Evolutionary conservation across 2,329 filamentous ascomycete species (phyloP), one percentile per base, ranked within the genome.

Genomic region (Madurella fahalii): DNA sequence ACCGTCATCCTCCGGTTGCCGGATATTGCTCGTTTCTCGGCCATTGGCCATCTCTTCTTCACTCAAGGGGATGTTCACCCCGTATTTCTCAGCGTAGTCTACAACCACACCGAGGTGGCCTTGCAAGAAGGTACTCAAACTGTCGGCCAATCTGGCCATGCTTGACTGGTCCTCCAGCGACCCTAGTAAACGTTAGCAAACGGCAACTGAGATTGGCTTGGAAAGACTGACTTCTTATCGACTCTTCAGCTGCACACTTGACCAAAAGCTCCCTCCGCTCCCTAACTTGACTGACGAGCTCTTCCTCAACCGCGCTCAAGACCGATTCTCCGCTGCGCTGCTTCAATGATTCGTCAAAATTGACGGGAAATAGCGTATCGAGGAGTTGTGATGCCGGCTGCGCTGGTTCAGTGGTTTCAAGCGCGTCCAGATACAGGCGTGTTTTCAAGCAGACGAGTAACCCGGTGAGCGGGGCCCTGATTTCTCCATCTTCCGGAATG

Each of bases 271-370:
- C 72, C 17, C 74, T 72, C 44, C 72, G 65, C 41, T 77, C 67
- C 20, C 75, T 71, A 3, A 79, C 63, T 9, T 68, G 68, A 48
- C 67, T 69, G 8, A 81, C 74, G 9, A 74, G 71, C 15, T 66
- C 64, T 55, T 82, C 77, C 56, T 83, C 80, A 11, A 70, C 67
- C 57, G 77, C 74, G 62, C 82, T 82, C 62, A 84, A 79, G 18
- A 74, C 70, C 9, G 82, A 70, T 42, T 82, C 69, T 1, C 62
- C 62, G 50, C 64, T 67, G 34, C 65, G 70, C 65, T 59, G 70
- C 58, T 56, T 72, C 45, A 80, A 61, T 43, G 71, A 70, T 11
- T 75, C 73, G 25, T 86, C 76, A 2, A 88, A 68, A 4, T 86
- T 74, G 9, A 77, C 71, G 7, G 78, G 74, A 37, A 89, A 75